Percentiles rank a stretch among this genome's conserved stretches.
phyloP scores from a whole-genome alignment of 805 yeast species.

The Isabelozyma heimii region DNA sequence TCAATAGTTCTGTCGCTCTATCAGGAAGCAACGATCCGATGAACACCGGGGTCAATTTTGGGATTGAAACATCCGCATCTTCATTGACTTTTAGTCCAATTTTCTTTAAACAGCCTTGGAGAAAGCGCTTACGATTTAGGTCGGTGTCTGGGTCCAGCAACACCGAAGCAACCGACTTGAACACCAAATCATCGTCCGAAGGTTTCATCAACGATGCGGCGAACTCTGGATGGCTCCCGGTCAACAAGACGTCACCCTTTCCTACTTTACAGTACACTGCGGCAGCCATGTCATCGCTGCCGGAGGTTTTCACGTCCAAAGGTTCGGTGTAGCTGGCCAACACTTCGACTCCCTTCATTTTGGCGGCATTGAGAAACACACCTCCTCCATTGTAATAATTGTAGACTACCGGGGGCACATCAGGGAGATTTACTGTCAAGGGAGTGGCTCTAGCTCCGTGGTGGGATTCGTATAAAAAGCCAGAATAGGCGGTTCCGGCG shows the following conservation, averaged over 20 bases:
- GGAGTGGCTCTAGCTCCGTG: slow-evolving; percentile 66
- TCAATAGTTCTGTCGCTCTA: slow-evolving; percentile 30
- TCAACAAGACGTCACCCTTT: slow-evolving; percentile 68
- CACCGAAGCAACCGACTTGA: slow-evolving; percentile 23
- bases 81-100: slow-evolving; percentile 71
- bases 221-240: slow-evolving; percentile 92
- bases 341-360: slow-evolving; percentile 59
- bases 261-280: slow-evolving; percentile 68
- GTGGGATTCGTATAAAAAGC: slow-evolving; percentile 77
- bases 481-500: slow-evolving; percentile 77
- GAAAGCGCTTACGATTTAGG: slow-evolving; percentile 49
- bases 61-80: slow-evolving; percentile 45
- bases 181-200: slow-evolving; percentile 21
- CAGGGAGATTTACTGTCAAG: slow-evolving; percentile 37
- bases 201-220: slow-evolving; percentile 49
- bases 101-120: slow-evolving; percentile 53
- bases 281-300: slow-evolving; percentile 57
- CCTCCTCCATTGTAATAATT: slow-evolving; percentile 89
- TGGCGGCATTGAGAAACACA: slow-evolving; percentile 72
- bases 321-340: slow-evolving; percentile 65
- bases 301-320: slow-evolving; percentile 46
- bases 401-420: slow-evolving; percentile 22
- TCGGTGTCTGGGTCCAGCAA: slow-evolving; percentile 39
- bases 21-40: slow-evolving; percentile 43
- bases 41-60: slow-evolving; percentile 67